Conservation (phyloP, 768 basidiomycete genomes). For the Xerocomellus amylosporus region DNA sequence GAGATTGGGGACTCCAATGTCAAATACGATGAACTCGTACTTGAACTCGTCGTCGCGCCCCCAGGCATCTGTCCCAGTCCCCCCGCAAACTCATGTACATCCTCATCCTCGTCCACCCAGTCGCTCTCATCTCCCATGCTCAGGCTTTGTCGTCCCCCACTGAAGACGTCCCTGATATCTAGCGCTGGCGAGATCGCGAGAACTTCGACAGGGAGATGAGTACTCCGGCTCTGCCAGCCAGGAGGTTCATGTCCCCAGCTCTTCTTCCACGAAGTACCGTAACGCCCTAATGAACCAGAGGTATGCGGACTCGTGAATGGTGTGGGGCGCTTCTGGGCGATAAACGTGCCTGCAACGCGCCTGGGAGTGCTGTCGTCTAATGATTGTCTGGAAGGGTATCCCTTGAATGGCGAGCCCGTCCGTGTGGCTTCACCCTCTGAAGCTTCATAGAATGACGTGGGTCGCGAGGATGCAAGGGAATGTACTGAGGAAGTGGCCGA, state of each 20-base stretch:
- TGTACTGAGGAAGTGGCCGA: constrained; percentile 77
- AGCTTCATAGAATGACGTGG: constrained; percentile 72
- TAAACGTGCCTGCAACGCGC: constrained; percentile 55
- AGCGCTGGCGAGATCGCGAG: constrained; percentile 59
- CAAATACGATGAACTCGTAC: constrained; percentile 24
- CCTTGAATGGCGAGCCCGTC: constrained; percentile 62
- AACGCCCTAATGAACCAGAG: constrained; percentile 51
- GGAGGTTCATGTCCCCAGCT: constrained; percentile 86
- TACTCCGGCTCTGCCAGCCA: constrained; percentile 69
- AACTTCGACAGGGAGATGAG: constrained; percentile 74
- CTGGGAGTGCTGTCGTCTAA: constrained; percentile 46
- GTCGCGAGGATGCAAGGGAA: constrained; percentile 73
- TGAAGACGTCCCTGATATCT: constrained; percentile 75
- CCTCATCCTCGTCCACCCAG: constrained; percentile 88
- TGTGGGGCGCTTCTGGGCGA: constrained; percentile 78
- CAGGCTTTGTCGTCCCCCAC: constrained; percentile 53
- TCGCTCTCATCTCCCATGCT: constrained; percentile 75
- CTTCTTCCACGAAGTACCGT: constrained; percentile 87
- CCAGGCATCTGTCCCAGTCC: constrained; percentile 64
- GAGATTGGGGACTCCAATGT: constrained; percentile 41
- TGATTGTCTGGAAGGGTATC: constrained; percentile 44
- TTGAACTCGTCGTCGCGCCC: constrained; percentile 27
- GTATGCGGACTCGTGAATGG: constrained; percentile 62
- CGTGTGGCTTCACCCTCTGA: constrained; percentile 67
- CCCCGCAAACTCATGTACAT: constrained; percentile 66